Percentiles rank a stretch among this genome's conserved stretches.
Conservation (phyloP, 371 early-diverging fungal species). For the Cokeromyces recurvatus region DNA sequence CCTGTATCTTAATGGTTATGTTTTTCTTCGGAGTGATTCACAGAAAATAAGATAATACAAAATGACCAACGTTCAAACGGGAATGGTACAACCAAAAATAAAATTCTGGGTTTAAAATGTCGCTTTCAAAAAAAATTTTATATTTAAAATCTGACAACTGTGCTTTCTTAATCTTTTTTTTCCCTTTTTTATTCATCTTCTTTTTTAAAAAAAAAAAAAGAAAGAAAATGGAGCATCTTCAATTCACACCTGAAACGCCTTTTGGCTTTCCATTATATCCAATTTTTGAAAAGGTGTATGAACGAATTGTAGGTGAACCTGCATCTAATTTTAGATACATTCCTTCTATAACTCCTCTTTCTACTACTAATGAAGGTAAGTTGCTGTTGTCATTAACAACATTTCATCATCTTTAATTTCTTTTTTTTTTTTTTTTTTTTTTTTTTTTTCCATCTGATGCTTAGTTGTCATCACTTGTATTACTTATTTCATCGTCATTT, state of each 20-base stretch:
- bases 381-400: not conserved
- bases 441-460: not conserved
- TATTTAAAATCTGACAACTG: not conserved
- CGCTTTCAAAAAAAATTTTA: not conserved
- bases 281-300: conserved; percentile 45
- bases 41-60: conserved; percentile 1
- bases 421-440: not conserved
- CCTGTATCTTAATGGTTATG: not conserved
- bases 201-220: not conserved
- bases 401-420: not conserved
- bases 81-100: not conserved
- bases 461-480: conserved; percentile 48
- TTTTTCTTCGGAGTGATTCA: not conserved
- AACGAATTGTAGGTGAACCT: conserved; percentile 39
- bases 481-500: conserved; percentile 67
- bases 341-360: conserved; percentile 61
- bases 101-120: not conserved
- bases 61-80: conserved; percentile 6
- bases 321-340: conserved; percentile 52
- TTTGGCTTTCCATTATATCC: conserved; percentile 53
- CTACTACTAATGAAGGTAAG: conserved; percentile 54
- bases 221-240: conserved; percentile 19
- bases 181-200: not conserved
- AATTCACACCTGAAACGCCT: conserved; percentile 46
- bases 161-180: not conserved